Percentiles rank a stretch among this genome's conserved stretches.
Conservation (phyloP, 2,329 filamentous ascomycete species). For the Ilyonectria destructans region DNA sequence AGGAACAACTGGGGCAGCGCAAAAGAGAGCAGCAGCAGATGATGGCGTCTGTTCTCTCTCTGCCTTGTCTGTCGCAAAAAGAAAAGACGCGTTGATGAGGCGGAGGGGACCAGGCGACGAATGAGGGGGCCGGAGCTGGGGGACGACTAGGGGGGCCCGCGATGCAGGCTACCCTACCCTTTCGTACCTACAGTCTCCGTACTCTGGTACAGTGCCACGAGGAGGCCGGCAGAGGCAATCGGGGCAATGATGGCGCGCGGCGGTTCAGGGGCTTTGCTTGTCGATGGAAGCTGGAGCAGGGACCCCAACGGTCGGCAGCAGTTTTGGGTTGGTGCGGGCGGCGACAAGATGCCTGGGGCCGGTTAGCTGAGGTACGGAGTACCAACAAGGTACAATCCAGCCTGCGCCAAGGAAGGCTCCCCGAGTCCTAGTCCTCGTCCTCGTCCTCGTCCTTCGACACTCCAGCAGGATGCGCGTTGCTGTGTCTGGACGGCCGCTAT, state of each 20-base stretch:
- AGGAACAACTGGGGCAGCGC: conserved; percentile 31
- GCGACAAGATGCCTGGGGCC: conserved; percentile 1
- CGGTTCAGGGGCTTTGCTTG: conserved; percentile 6
- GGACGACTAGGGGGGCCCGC: conserved; percentile 40
- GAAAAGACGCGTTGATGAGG: conserved; percentile 49
- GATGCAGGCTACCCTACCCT: conserved; percentile 40
- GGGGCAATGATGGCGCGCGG: neutral
- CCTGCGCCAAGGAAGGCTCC: conserved; percentile 23
- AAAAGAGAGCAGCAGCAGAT: conserved; percentile 28
- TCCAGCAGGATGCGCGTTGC: conserved; percentile 14
- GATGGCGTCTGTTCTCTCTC: conserved; percentile 41
- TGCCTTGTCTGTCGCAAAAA: conserved; percentile 45
- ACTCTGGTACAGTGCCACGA: conserved; percentile 14
- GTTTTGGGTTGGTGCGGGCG: conserved; percentile 4
- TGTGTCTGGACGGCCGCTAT: conserved; percentile 24
- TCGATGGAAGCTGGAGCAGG: conserved; percentile 10
- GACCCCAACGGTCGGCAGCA: conserved; percentile 1
- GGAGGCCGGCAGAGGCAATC: conserved; percentile 7
- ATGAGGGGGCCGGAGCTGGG: conserved; percentile 42
- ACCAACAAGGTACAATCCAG: conserved; percentile 5
- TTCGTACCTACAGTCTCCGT: conserved; percentile 20
- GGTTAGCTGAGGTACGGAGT: neutral
- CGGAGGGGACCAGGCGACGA: conserved; percentile 47
- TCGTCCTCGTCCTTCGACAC: conserved; percentile 3
- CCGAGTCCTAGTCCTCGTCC: conserved; percentile 14